Percentiles rank a stretch among this genome's conserved stretches.
phyloP scores from a whole-genome alignment of 2,329 filamentous ascomycete species.

The Truncatella angustata region DNA sequence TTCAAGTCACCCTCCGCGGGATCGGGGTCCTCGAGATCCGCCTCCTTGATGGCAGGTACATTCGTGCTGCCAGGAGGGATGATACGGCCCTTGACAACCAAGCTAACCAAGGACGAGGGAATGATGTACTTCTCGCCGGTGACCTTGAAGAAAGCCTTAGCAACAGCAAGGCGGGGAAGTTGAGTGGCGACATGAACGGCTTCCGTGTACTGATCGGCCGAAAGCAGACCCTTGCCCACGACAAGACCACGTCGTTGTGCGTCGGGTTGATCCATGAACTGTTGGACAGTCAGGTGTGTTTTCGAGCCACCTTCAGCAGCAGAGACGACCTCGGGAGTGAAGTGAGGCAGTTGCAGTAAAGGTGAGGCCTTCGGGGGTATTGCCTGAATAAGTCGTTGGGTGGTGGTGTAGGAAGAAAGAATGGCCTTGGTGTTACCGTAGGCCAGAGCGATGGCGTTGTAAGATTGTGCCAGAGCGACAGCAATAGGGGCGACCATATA shows the following conservation, averaged over 20 bases:
- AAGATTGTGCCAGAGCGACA: conserved; percentile 79
- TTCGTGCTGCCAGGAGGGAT: conserved; percentile 80
- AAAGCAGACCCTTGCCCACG: conserved; percentile 69
- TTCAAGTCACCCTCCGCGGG: conserved; percentile 90
- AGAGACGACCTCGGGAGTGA: conserved; percentile 65
- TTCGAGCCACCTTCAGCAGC: conserved; percentile 74
- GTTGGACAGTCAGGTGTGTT: conserved; percentile 74
- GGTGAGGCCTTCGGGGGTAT: conserved; percentile 80
- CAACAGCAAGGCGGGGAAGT: conserved; percentile 78
- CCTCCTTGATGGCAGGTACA: conserved; percentile 70
- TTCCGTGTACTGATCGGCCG: conserved; percentile 71
- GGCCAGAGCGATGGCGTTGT: conserved; percentile 81
- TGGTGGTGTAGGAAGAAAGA: conserved; percentile 75
- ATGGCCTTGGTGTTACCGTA: conserved; percentile 83
- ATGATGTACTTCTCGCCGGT: conserved; percentile 91
- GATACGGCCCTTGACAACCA: conserved; percentile 93
- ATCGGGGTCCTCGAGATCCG: conserved; percentile 87
- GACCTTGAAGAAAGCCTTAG: conserved; percentile 98
- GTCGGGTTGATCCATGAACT: conserved; percentile 84
- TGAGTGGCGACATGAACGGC: conserved; percentile 77
- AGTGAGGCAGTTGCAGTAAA: conserved; percentile 86
- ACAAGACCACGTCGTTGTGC: conserved; percentile 68
- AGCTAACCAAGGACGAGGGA: conserved; percentile 85
- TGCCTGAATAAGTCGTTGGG: conserved; percentile 88
- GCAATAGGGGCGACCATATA: conserved; percentile 87